Evolutionary conservation across 2,329 filamentous ascomycete genomes (phyloP), one percentile per base, ranked within the genome.

Genomic region (Phoma herbarum): DNA sequence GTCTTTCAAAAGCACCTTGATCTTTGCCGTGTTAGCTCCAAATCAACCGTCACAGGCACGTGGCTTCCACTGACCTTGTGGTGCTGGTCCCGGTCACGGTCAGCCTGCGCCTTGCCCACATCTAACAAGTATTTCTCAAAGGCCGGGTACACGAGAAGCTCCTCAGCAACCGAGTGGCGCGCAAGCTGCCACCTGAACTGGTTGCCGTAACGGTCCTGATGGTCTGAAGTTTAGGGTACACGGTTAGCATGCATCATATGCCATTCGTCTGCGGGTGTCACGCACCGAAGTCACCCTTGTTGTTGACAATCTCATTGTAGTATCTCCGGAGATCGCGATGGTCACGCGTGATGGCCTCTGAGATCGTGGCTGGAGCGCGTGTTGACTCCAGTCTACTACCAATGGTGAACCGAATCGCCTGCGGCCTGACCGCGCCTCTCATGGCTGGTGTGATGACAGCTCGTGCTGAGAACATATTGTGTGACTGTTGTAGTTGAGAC

Each of bases 161-260:
- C 83, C 60, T 85, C 82, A 14, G 79, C 81, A 51, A 84, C 76
- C 0, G 80, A 77, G 66, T 85, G 82, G 11, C 83, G 80, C 25
- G 82, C 80, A 0, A 85, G 73, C 57, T 84, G 81, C 83, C 83
- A 84, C 14, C 79, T 80, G 60, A 85, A 82, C 57, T 83, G 78
- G 52, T 85, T 85, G 50, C 81, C 78, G 59, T 75, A 47, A 33
- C 44, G 44, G 28, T 47, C 28, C 18, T 47, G 18, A 23, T 31
- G 18, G 29, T 33, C 29, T 33, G 29, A 33, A 33, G 29, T 16
- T 6, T 16, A 16, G 29, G 14, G 2, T 33, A 33, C 2, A 33
- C 14, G 29, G 29, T 33, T 14, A 16, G 29, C 6, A 33, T 33
- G 29, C 16, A 16, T 16, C 29, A 3, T 16, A 16, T 16, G 11